A percentile compares a stretch with the other conserved stretches of the same genome.
Evolutionary conservation across 495 filamentous ascomycete genomes (phyloP).

Genomic region (Pyronema domesticum): DNA sequence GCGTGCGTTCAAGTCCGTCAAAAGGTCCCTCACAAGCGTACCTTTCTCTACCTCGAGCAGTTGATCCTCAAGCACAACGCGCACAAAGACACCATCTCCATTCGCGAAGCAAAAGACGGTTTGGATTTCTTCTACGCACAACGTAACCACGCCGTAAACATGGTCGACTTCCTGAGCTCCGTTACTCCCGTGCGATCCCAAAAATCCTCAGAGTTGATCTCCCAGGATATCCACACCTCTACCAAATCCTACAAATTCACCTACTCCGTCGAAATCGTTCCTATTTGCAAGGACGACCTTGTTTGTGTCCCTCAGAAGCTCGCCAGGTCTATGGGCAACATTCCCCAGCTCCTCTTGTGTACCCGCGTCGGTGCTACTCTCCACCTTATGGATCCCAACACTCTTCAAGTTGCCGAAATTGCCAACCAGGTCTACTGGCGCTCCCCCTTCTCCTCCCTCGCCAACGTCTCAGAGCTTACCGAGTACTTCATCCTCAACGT

Average conservation of each 20-base stretch:
- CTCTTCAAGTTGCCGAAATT: constrained; percentile 76
- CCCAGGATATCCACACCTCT: constrained; percentile 76
- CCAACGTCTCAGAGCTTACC: constrained; percentile 66
- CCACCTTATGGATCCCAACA: constrained; percentile 77
- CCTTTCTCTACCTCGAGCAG: constrained; percentile 91
- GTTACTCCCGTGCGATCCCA: constrained; percentile 63
- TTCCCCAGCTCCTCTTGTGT: constrained; percentile 64
- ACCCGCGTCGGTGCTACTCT: constrained; percentile 75
- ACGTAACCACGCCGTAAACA: constrained; percentile 79
- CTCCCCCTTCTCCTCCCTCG: constrained; percentile 60
- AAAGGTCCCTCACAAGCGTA: constrained; percentile 92
- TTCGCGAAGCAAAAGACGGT: constrained; percentile 84
- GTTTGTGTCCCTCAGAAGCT: constrained; percentile 81
- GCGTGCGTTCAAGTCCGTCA: constrained; percentile 85
- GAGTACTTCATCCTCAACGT: constrained; percentile 95
- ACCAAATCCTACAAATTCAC: constrained; percentile 84
- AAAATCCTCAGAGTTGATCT: constrained; percentile 83
- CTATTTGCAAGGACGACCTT: constrained; percentile 91
- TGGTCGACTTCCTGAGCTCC: constrained; percentile 74
- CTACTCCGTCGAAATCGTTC: constrained; percentile 69
- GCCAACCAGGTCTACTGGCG: constrained; percentile 72
- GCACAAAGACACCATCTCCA: constrained; percentile 86
- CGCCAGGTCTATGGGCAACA: constrained; percentile 70
- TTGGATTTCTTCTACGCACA: constrained; percentile 88
- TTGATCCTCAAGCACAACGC: constrained; percentile 84